A percentile compares a stretch with the other conserved stretches of the same genome.
phyloP scores from a whole-genome alignment of 225 moss, liverwort and hornwort species.

The Lunularia cruciata region DNA sequence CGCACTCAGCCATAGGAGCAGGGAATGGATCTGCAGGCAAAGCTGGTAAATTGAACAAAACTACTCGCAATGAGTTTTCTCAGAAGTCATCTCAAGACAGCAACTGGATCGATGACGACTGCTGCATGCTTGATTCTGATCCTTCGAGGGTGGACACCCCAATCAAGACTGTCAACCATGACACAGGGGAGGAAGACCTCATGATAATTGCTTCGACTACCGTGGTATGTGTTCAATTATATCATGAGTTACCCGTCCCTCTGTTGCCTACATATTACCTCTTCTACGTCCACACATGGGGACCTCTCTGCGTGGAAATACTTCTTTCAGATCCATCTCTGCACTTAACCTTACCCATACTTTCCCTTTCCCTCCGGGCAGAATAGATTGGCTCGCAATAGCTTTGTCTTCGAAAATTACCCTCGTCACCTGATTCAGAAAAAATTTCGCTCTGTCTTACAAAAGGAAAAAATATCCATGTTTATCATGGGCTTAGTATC shows the following conservation, averaged over 20 bases:
- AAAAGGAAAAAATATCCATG: no score
- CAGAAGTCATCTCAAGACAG: constrained; percentile 22
- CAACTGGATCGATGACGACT: constrained; percentile 25
- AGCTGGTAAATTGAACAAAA: not conserved
- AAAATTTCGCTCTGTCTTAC: no score
- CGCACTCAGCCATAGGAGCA: not conserved
- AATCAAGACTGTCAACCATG: not conserved
- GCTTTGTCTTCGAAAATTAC: no score
- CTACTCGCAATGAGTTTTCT: not conserved
- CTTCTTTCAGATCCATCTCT: no score
- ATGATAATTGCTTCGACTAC: constrained; percentile 68
- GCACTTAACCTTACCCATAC: no score
- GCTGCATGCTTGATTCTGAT: constrained; percentile 37
- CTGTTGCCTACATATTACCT: not conserved
- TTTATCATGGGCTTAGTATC: no score
- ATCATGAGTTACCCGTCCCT: not conserved
- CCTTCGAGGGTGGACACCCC: constrained; percentile 17
- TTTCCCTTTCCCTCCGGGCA: no score
- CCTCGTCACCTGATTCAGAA: no score
- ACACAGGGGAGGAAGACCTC: constrained; percentile 50
- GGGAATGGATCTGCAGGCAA: not conserved
- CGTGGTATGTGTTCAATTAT: no score
- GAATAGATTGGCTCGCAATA: no score
- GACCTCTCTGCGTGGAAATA: no score
- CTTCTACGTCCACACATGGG: not conserved